Conservation (phyloP, 768 basidiomycete species). For the Rhizopogon rudus region DNA sequence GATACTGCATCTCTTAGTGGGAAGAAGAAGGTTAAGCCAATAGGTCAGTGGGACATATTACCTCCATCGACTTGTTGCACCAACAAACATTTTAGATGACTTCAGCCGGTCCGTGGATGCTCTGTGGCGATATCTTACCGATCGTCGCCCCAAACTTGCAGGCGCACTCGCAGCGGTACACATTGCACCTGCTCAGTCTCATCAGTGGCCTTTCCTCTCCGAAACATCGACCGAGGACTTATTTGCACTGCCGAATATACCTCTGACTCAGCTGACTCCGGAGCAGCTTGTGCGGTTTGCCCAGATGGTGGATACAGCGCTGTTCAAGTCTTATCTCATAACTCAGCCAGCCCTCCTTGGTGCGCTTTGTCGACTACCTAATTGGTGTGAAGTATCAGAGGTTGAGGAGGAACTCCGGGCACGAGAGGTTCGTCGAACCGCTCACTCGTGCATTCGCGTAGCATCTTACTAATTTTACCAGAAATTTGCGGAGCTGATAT, state of each 20-base stretch:
- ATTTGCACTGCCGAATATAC: constrained; percentile 70
- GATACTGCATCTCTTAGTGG: constrained; percentile 51
- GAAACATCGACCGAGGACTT: constrained; percentile 71
- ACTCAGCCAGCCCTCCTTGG: constrained; percentile 79
- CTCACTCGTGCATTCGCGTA: background rate
- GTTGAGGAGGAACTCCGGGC: constrained; percentile 83
- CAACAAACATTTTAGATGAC: constrained; percentile 40
- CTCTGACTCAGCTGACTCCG: constrained; percentile 67
- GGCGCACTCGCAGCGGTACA: constrained; percentile 68
- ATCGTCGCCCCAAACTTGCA: constrained; percentile 81
- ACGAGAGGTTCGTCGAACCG: constrained; percentile 53
- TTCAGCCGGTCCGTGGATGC: constrained; percentile 77
- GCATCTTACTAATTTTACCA: constrained; percentile 24
- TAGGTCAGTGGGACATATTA: constrained; percentile 24
- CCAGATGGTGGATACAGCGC: constrained; percentile 91
- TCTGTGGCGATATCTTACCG: constrained; percentile 81
- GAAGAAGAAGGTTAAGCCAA: constrained; percentile 26
- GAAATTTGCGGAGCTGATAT: constrained; percentile 91
- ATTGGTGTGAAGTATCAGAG: constrained; percentile 96
- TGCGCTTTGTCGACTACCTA: constrained; percentile 82
- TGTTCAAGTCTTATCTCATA: constrained; percentile 90
- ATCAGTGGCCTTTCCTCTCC: constrained; percentile 65
- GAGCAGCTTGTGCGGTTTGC: constrained; percentile 85
- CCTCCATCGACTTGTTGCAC: background rate
- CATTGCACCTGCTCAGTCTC: constrained; percentile 65